Evolutionary conservation across 2,329 filamentous ascomycete genomes (phyloP).

Genomic region (Iodosphaeria phyllophila): DNA sequence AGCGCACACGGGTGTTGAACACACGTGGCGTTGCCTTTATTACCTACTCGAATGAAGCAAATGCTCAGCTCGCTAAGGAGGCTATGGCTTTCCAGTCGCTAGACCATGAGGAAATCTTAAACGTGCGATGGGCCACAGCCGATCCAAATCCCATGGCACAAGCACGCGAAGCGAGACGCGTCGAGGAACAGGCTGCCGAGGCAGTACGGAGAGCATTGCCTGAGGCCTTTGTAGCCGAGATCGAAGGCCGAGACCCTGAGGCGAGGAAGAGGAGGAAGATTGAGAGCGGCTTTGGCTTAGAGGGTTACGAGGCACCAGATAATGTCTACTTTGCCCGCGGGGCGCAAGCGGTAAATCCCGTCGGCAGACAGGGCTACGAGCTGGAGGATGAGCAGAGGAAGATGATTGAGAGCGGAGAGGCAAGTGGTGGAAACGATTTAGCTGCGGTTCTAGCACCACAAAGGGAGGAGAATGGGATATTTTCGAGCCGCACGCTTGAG

Average conservation of each 20-base stretch:
- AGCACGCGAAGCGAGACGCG: slow-evolving; percentile 68
- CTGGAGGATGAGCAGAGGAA: slow-evolving; percentile 41
- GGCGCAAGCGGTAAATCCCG: slow-evolving; percentile 43
- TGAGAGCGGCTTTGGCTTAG: slow-evolving; percentile 71
- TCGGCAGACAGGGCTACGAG: slow-evolving; percentile 39
- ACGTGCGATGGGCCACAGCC: slow-evolving; percentile 91
- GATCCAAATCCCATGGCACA: slow-evolving; percentile 93
- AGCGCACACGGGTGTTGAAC: slow-evolving; percentile 75
- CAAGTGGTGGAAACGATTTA: slow-evolving; percentile 19
- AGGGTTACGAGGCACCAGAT: slow-evolving; percentile 87
- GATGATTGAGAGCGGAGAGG: slow-evolving; percentile 38
- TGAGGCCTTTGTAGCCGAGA: slow-evolving; percentile 77
- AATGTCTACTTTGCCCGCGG: slow-evolving; percentile 82
- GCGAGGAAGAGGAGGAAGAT: slow-evolving; percentile 77
- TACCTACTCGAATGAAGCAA: slow-evolving; percentile 81
- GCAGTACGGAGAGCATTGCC: slow-evolving; percentile 78
- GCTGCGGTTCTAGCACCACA: slow-evolving; percentile 20
- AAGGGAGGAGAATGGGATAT: slow-evolving; percentile 41
- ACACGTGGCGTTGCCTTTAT: slow-evolving; percentile 83
- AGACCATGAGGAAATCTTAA: slow-evolving; percentile 82
- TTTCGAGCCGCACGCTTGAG: slow-evolving; percentile 66
- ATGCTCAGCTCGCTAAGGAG: slow-evolving; percentile 80
- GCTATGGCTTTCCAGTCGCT: slow-evolving; percentile 90
- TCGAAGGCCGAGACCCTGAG: slow-evolving; percentile 79
- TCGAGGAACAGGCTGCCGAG: slow-evolving; percentile 93